These are phyloP conservation scores for Taxillus chinensis DNA, from an alignment of 164 flowering plant species.

Conservation along the genomic window DNA sequence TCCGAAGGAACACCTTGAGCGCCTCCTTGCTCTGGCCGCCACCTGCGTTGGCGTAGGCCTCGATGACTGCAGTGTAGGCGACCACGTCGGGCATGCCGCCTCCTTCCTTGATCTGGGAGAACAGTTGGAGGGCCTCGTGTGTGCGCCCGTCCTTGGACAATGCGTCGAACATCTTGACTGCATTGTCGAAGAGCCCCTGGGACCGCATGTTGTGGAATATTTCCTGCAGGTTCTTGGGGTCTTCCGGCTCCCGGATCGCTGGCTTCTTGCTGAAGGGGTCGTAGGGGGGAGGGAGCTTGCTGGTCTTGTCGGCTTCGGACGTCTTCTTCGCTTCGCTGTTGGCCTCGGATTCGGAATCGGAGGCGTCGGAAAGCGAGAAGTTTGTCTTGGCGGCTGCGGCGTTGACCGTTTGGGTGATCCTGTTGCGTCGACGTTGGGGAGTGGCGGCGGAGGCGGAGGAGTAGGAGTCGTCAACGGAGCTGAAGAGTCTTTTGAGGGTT, in stretches of 20 bases:
- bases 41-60: slow-evolving; percentile 66
- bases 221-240: slow-evolving; percentile 66
- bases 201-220: slow-evolving; percentile 62
- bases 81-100: slow-evolving; percentile 85
- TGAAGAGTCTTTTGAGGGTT: not conserved
- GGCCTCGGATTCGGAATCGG: slow-evolving; percentile 35
- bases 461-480: not conserved
- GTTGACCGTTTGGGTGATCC: not conserved
- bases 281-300: slow-evolving; percentile 74
- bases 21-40: slow-evolving; percentile 57
- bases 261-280: slow-evolving; percentile 75
- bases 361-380: slow-evolving; percentile 20
- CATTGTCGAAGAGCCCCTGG: slow-evolving; percentile 48
- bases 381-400: slow-evolving; percentile 26
- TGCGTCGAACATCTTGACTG: slow-evolving; percentile 93
- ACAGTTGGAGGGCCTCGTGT: slow-evolving; percentile 77
- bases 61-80: slow-evolving; percentile 77
- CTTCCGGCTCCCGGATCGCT: slow-evolving; percentile 46
- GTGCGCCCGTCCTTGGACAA: slow-evolving; percentile 83
- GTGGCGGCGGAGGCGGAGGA: not conserved
- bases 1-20: slow-evolving; percentile 43
- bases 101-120: slow-evolving; percentile 57
- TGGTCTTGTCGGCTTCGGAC: slow-evolving; percentile 9
- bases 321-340: slow-evolving; percentile 14
- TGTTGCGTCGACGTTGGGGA: not conserved